Evolutionary conservation across 768 basidiomycete species (phyloP), one percentile per base, ranked within the genome.

Genomic region (Podaxis pistillaris): DNA sequence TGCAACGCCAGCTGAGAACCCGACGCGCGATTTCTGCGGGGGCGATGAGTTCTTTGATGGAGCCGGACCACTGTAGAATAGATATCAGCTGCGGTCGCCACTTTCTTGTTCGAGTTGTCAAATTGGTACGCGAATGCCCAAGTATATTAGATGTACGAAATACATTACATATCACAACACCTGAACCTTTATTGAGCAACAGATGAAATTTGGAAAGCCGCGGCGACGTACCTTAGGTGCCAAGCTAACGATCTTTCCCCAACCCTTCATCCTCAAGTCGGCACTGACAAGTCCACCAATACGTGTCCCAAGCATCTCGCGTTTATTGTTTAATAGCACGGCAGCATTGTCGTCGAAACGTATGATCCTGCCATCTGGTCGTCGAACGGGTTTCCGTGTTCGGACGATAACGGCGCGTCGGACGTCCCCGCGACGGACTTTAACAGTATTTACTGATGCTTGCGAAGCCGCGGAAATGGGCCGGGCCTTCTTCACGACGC

Each of bases 321-420:
- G 85, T 79, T 98, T 98, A 80, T 93, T 93, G 75, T 98, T 98
- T 62, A 98, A 74, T 38, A 98, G 76, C 4, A 98, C 94, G 8
- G 88, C 94, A 0, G 96, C 96, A 70, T 98, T 98, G 82, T 98
- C 96, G 76, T 98, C 96, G 75, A 98, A 98, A 50, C 91, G 81
- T 66, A 98, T 81, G 68, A 85, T 81, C 30, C 93, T 84, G 13
- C 96, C 96, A 75, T 98, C 96, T 22, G 94, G 88, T 71, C 96
- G 80, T 46, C 86, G 83, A 4, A 94, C 90, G 24, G 86, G 74
- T 75, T 97, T 96, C 69, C 86, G 85, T n/a, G 94, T 95, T 38
- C 96, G 87, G 8, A 98, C 96, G 60, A 98, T 91, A 66, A 98
- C 90, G 0, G 96, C 96, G 67, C 94, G 86, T n/a, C 94, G 87